A percentile compares a stretch with the other conserved stretches of the same genome.
Evolutionary conservation across 257 asterid species (phyloP).

Genomic region (Nicotiana tomentosiformis): DNA sequence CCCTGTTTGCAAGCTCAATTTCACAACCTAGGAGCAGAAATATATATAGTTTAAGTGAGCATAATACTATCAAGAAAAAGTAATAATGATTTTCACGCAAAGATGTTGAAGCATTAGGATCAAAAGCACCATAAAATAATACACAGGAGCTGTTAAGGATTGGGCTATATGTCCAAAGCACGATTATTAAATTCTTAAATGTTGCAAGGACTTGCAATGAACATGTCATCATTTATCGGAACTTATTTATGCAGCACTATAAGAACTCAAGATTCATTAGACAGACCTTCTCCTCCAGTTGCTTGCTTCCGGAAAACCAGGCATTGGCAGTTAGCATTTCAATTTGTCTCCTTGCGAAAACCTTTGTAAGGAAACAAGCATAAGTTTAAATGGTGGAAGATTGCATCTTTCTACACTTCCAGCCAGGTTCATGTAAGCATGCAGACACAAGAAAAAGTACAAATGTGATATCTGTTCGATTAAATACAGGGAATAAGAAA

Average conservation of each 20-base stretch:
- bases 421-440: neutral
- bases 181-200: neutral
- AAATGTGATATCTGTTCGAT: neutral
- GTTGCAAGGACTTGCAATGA: neutral
- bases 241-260: neutral
- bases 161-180: neutral
- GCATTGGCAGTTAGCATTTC: conserved; percentile 54
- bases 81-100: neutral
- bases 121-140: neutral
- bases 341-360: conserved; percentile 58
- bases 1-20: conserved; percentile 60
- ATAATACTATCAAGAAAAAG: neutral
- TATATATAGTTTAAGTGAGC: neutral
- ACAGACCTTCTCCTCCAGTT: conserved; percentile 62
- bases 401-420: neutral
- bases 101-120: neutral
- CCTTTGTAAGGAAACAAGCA: conserved; percentile 27
- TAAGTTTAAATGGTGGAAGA: neutral
- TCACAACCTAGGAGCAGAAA: conserved; percentile 38
- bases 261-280: neutral
- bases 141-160: neutral
- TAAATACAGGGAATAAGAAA: neutral
- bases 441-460: neutral
- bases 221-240: neutral
- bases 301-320: conserved; percentile 69